Base-by-base conservation (phyloP, 2,329 filamentous ascomycete species). In the Trichoderma gracile region DNA sequence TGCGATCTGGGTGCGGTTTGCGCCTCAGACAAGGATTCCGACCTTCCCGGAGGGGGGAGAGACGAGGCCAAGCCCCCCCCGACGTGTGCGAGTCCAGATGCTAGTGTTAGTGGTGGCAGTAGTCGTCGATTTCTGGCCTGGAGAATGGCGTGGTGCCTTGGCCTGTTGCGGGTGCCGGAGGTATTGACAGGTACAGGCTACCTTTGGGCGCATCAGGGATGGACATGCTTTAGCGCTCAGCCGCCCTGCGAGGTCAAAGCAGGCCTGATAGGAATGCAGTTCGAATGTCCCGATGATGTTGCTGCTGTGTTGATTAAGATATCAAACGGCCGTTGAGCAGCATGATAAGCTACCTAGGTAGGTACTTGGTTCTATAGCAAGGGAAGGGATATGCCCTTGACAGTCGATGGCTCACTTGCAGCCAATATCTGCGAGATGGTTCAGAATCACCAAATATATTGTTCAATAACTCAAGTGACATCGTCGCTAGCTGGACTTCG, bases 41-140 rank as follows among this genome's bases (percentile, higher is more conserved):
- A 53, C 58, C 58, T 61, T 61, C 58, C 58, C 58, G 58, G 53
- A 61, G 58, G 53, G 58, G 58, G 54, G 58, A 61, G 49, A 61
- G 58, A 60, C 30, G 57, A 60, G 27, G 57, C 57, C 57, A 50
- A 50, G 57, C 33, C 56, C 30, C 52, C 40, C 15, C 38, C 9
- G n/a, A 21, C 42, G 27, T 59, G 49, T 52, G 21, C 25, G 49
- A 52, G 49, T 19, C 49, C n/a, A 52, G 49, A 30, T 30, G 30
- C 30, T 30, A 30, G 30, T 30, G 30, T 9, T 30, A 30, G 30
- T 38, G 64, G 63, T 68, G 67, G 66, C 57, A 67, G 67, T 38
- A 38, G 33, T 38, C 33, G 33, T 38, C 33, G 33, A 38, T 38
- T 10, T 38, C 33, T 38, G 33, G 14, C 64, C 56, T 55, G 30